Percentiles rank a stretch among this genome's conserved stretches.
Evolutionary conservation across 768 basidiomycete species (phyloP).

Genomic region (Pleurotus sapidus): DNA sequence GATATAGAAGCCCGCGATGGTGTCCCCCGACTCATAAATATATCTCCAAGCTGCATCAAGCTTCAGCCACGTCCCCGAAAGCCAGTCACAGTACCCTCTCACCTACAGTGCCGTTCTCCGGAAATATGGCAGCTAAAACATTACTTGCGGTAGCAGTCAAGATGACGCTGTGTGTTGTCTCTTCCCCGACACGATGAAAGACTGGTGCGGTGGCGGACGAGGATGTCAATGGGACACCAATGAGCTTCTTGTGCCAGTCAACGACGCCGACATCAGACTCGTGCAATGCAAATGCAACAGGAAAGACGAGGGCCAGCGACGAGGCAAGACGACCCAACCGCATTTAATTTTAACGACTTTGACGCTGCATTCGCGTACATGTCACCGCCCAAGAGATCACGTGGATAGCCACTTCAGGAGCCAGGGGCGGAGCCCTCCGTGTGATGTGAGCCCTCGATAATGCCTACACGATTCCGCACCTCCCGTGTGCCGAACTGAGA

Average conservation of each 20-base stretch:
- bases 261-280: constrained; percentile 76
- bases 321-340: constrained; percentile 19
- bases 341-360: constrained; percentile 16
- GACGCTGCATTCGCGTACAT: too few relatives aligned
- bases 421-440: too few relatives aligned
- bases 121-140: constrained; percentile 72
- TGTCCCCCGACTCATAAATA: constrained; percentile 67
- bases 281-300: constrained; percentile 49
- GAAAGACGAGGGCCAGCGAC: constrained; percentile 12
- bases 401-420: too few relatives aligned
- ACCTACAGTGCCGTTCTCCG: constrained; percentile 72
- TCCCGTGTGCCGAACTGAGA: too few relatives aligned
- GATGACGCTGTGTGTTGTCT: constrained; percentile 41
- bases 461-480: too few relatives aligned
- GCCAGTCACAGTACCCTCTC: constrained; percentile 16
- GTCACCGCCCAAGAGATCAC: too few relatives aligned
- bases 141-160: constrained; percentile 70
- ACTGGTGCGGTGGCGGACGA: constrained; percentile 53
- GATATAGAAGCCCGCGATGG: constrained; percentile 60
- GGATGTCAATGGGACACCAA: constrained; percentile 67
- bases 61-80: constrained; percentile 6
- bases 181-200: constrained; percentile 42
- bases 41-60: constrained; percentile 71
- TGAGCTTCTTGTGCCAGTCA: constrained; percentile 82
- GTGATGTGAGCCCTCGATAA: too few relatives aligned